phyloP scores from a whole-genome alignment of 2,329 filamentous ascomycete species.

The Beauveria caledonica region DNA sequence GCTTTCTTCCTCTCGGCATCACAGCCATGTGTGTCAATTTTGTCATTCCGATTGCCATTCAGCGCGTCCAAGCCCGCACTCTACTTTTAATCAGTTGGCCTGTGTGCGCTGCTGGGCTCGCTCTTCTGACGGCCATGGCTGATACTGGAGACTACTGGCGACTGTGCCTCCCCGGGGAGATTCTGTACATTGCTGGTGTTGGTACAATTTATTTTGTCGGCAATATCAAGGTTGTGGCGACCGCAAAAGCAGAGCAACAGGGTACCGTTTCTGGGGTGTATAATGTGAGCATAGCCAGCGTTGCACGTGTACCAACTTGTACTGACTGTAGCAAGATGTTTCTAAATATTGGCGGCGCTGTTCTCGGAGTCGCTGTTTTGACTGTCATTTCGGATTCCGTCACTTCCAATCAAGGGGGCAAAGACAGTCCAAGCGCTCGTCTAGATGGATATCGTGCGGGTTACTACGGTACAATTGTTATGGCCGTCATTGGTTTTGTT shows the following conservation, averaged over 20 bases:
- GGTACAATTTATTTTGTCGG: constrained; percentile 13
- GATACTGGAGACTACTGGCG: constrained; percentile 9
- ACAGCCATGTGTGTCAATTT: constrained; percentile 13
- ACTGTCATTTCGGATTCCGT: constrained; percentile 15
- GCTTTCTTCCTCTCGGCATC: constrained; percentile 12
- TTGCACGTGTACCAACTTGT: background rate
- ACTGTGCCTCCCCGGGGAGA: constrained; percentile 11
- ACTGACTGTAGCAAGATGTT: constrained; percentile 8
- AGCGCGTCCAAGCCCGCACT: constrained; percentile 2
- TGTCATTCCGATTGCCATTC: constrained; percentile 6
- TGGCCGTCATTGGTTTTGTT: constrained; percentile 5
- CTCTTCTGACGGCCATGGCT: constrained; percentile 8
- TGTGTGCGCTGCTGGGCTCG: constrained; percentile 5
- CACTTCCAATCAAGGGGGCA: constrained; percentile 14
- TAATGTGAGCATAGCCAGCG: constrained; percentile 1
- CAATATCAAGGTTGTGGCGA: constrained; percentile 12
- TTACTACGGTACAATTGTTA: constrained; percentile 12
- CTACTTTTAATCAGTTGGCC: constrained; percentile 11
- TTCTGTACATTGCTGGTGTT: constrained; percentile 12
- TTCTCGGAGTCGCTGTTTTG: constrained; percentile 12
- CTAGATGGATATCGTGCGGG: constrained; percentile 10
- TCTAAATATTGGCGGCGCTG: constrained; percentile 12
- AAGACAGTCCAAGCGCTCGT: background rate
- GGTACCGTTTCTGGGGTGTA: constrained; percentile 13
- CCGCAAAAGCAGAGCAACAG: constrained; percentile 7